Conservation (phyloP, 2,329 filamentous ascomycete species). For the Uncinocarpus reesii region DNA sequence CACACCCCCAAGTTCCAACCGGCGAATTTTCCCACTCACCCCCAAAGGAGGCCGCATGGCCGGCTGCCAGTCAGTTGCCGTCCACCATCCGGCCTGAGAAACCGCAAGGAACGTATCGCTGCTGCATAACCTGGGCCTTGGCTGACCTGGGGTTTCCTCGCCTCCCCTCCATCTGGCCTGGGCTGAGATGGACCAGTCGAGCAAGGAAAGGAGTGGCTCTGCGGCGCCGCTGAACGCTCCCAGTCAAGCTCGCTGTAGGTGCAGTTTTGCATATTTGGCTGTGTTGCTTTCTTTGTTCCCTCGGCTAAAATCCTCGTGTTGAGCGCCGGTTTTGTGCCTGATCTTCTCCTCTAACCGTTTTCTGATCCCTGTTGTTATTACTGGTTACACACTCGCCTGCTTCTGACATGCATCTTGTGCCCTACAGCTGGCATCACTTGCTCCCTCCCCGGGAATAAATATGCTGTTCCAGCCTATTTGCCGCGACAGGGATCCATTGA, state of each 20-base stretch:
- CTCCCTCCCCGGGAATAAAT: no score
- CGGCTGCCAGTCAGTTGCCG: not conserved
- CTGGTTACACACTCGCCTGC: not conserved
- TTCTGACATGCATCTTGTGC: not conserved
- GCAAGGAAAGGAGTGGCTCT: not conserved
- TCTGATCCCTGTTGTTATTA: not conserved
- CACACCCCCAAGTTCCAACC: not conserved
- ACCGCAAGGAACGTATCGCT: not conserved
- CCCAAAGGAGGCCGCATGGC: not conserved
- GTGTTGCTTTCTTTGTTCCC: not conserved
- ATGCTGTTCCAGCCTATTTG: no score
- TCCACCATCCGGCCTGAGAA: not conserved
- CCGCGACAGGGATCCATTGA: not conserved
- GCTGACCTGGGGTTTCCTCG: not conserved
- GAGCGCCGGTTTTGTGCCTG: not conserved
- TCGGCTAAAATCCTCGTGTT: not conserved
- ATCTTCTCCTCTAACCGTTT: not conserved
- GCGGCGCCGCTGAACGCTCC: not conserved
- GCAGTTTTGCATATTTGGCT: not conserved
- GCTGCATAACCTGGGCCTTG: constrained; percentile 2
- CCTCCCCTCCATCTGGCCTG: not conserved
- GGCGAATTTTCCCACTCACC: not conserved
- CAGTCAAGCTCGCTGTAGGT: constrained; percentile 6
- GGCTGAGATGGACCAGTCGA: not conserved
- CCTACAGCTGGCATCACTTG: no score